Evolutionary conservation across 768 basidiomycete species (phyloP).

Genomic region (Lactarius deliciosus): DNA sequence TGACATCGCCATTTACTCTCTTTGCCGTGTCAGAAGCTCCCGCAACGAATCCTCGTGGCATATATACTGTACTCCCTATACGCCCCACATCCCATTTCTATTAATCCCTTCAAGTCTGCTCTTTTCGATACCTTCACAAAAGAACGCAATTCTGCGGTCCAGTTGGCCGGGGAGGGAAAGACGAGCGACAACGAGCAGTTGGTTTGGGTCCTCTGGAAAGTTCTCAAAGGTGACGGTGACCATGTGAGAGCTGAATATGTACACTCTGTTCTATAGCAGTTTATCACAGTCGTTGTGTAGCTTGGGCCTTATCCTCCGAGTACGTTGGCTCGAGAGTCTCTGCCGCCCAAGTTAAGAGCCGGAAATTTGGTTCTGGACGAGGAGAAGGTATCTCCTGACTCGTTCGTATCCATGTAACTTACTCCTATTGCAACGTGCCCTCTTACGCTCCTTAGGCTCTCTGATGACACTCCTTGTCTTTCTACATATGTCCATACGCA

Average conservation of each 20-base stretch:
- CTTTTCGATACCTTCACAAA: constrained; percentile 64
- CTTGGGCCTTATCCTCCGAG: constrained; percentile 81
- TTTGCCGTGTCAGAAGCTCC: constrained; percentile 45
- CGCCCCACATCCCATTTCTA: constrained; percentile 72
- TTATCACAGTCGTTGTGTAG: constrained; percentile 40
- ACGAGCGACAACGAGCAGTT: constrained; percentile 69
- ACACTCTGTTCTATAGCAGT: constrained; percentile 9
- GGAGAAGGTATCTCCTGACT: constrained; percentile 34
- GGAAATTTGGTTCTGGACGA: constrained; percentile 69
- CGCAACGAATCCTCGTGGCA: constrained; percentile 72
- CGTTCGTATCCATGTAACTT: constrained; percentile 9
- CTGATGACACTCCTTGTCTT: background rate
- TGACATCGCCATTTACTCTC: background rate
- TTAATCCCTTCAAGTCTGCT: constrained; percentile 81
- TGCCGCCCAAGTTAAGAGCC: constrained; percentile 73
- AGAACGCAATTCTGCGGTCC: constrained; percentile 63
- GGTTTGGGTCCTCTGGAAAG: constrained; percentile 87
- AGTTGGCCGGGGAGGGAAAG: constrained; percentile 47
- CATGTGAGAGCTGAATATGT: constrained; percentile 53
- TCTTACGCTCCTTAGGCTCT: constrained; percentile 2
- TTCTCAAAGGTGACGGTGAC: constrained; percentile 76
- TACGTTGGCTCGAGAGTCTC: constrained; percentile 68
- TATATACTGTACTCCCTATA: constrained; percentile 81
- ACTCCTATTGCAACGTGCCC: background rate
- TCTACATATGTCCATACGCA: background rate